A percentile compares a stretch with the other conserved stretches of the same genome.
Evolutionary conservation across 345 rosid genomes (phyloP).

Genomic region (Alliaria petiolata): DNA sequence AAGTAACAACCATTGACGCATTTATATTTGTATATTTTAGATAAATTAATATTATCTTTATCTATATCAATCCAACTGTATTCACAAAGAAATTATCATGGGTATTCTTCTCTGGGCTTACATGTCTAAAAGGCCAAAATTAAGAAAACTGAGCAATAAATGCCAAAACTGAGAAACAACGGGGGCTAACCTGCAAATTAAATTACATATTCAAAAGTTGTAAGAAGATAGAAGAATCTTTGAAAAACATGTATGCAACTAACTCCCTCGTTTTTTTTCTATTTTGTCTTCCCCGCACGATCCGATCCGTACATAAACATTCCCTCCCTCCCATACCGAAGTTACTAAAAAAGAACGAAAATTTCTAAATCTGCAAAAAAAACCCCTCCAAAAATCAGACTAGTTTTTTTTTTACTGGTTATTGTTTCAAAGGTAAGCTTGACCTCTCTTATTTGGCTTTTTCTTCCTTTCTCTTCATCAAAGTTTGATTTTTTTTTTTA

Average conservation of each 20-base stretch:
- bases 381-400: no score
- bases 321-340: conserved; percentile 9
- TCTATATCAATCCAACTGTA: not conserved
- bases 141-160: not conserved
- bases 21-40: not conserved
- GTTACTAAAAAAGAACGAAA: not conserved
- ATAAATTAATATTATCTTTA: not conserved
- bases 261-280: conserved; percentile 16
- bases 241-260: conserved; percentile 21
- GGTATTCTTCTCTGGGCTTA: not conserved
- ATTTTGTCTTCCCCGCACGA: conserved; percentile 33
- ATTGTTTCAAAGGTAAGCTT: conserved; percentile 30
- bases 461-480: not conserved
- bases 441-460: conserved; percentile 14
- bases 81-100: not conserved
- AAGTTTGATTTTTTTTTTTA: not conserved
- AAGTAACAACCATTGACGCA: conserved; percentile 14
- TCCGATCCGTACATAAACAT: conserved; percentile 23
- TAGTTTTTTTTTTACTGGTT: conserved; percentile 25
- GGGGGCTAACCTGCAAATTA: not conserved
- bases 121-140: not conserved
- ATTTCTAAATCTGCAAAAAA: conserved; percentile 18
- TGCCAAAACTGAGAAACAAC: not conserved
- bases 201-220: not conserved
- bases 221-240: not conserved